phyloP scores from a whole-genome alignment of 768 basidiomycete species.

The Trametes villosa region DNA sequence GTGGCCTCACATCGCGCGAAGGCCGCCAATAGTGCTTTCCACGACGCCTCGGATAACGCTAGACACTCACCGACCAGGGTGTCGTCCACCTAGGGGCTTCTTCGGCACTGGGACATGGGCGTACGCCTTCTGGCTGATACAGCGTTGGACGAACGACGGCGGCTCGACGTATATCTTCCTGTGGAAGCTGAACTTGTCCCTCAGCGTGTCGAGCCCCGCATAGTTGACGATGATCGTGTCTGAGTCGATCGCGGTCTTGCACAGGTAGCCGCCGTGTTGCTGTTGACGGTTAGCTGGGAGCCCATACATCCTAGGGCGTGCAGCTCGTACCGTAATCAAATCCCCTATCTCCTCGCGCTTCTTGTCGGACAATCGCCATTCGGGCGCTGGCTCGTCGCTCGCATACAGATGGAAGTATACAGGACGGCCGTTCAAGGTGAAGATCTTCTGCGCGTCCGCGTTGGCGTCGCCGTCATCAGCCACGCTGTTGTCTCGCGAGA shows the following conservation, averaged over 20 bases:
- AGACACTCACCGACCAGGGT: not conserved
- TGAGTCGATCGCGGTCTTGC: not conserved
- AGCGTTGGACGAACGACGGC: conserved; percentile 13
- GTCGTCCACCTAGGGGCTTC: conserved; percentile 16
- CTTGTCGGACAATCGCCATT: not conserved
- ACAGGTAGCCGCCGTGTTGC: conserved; percentile 20
- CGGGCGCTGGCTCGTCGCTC: conserved; percentile 4
- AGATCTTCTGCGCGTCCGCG: not conserved
- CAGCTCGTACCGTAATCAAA: conserved; percentile 6
- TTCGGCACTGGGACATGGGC: conserved; percentile 28
- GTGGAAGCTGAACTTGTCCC: conserved; percentile 6
- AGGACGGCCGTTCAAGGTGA: conserved; percentile 4
- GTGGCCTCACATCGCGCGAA: too few species aligned
- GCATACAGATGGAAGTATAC: conserved; percentile 18
- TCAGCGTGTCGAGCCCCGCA: conserved; percentile 1
- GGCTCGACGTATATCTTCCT: conserved; percentile 16
- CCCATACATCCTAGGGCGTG: too few species aligned
- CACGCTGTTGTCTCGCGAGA: not conserved
- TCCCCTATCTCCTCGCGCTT: not conserved
- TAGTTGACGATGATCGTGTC: conserved; percentile 21
- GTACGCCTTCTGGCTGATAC: conserved; percentile 13
- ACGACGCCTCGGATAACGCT: too few species aligned
- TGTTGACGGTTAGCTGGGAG: not conserved
- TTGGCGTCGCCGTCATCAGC: not conserved
- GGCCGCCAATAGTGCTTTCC: too few species aligned